phyloP scores from a whole-genome alignment of 352 stramenopile species.

The Phytophthora sansomeana region DNA sequence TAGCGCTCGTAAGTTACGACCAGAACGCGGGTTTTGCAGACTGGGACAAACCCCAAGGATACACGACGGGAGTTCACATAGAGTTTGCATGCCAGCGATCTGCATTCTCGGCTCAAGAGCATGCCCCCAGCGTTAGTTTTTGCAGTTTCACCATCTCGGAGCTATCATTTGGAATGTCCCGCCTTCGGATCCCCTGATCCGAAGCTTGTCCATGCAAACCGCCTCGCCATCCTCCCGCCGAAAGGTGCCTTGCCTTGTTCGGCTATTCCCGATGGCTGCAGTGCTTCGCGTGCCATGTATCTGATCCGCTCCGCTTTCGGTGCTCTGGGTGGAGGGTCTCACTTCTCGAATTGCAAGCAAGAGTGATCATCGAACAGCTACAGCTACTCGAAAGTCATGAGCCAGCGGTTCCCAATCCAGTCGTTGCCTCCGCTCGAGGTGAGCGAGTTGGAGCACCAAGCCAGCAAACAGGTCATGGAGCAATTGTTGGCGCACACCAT shows the following conservation, averaged over 20 bases:
- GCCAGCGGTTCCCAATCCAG: constrained; percentile 53
- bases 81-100: too few species aligned
- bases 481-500: constrained; percentile 51
- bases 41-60: constrained; percentile 31
- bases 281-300: constrained; percentile 7
- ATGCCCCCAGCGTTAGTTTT: background rate
- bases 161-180: constrained; percentile 19
- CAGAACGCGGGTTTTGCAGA: constrained; percentile 21
- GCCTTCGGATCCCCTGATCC: constrained; percentile 34
- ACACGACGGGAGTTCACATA: constrained; percentile 9
- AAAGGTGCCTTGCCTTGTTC: constrained; percentile 1
- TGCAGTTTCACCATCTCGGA: constrained; percentile 25
- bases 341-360: constrained; percentile 36
- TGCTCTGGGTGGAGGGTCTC: constrained; percentile 21
- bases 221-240: constrained; percentile 4
- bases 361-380: background rate
- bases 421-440: constrained; percentile 46
- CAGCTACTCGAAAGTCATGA: constrained; percentile 31
- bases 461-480: constrained; percentile 46
- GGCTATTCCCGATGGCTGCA: constrained; percentile 7
- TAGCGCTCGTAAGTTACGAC: constrained; percentile 23
- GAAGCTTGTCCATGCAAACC: constrained; percentile 17
- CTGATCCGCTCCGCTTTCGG: constrained; percentile 24
- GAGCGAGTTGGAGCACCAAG: constrained; percentile 38
- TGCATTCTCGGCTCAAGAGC: too few species aligned